Conservation (phyloP, 768 basidiomycete species). For the Termitomyces sp. region DNA sequence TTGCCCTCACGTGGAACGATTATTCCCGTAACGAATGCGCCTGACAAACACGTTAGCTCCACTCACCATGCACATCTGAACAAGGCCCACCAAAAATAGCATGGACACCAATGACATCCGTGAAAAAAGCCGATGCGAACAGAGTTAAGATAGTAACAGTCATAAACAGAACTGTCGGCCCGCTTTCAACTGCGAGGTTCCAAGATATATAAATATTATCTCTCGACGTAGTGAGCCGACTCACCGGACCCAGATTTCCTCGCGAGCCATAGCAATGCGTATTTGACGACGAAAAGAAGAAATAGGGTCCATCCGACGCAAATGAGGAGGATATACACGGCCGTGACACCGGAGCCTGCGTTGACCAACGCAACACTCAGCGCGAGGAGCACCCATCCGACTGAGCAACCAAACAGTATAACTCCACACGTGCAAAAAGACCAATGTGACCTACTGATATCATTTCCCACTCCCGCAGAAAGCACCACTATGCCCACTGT, state of each 20-base stretch:
- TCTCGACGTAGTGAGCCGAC: slow-evolving; percentile 13
- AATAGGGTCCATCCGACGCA: slow-evolving; percentile 81
- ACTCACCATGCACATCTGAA: background rate
- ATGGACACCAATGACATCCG: slow-evolving; percentile 88
- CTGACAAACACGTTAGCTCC: slow-evolving; percentile 23
- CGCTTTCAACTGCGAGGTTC: slow-evolving; percentile 48
- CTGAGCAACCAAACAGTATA: slow-evolving; percentile 5
- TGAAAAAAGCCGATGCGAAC: slow-evolving; percentile 89
- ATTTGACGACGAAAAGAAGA: slow-evolving; percentile 63
- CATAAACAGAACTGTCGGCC: slow-evolving; percentile 89
- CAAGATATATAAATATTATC: background rate
- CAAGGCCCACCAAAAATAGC: slow-evolving; percentile 71
- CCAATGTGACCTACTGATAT: slow-evolving; percentile 44
- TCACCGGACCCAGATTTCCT: slow-evolving; percentile 67
- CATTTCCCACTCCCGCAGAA: slow-evolving; percentile 87
- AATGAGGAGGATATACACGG: slow-evolving; percentile 77
- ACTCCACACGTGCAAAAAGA: background rate
- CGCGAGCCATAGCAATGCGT: slow-evolving; percentile 66
- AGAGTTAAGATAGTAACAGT: slow-evolving; percentile 73
- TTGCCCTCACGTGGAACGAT: slow-evolving; percentile 86
- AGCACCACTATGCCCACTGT: slow-evolving; percentile 91
- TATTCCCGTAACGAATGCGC: slow-evolving; percentile 77
- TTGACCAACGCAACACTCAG: slow-evolving; percentile 91
- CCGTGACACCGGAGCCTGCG: slow-evolving; percentile 75
- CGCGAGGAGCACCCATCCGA: slow-evolving; percentile 87